Evolutionary conservation across 2,329 filamentous ascomycete genomes (phyloP).

Genomic region (Dactylellina drechsleri): DNA sequence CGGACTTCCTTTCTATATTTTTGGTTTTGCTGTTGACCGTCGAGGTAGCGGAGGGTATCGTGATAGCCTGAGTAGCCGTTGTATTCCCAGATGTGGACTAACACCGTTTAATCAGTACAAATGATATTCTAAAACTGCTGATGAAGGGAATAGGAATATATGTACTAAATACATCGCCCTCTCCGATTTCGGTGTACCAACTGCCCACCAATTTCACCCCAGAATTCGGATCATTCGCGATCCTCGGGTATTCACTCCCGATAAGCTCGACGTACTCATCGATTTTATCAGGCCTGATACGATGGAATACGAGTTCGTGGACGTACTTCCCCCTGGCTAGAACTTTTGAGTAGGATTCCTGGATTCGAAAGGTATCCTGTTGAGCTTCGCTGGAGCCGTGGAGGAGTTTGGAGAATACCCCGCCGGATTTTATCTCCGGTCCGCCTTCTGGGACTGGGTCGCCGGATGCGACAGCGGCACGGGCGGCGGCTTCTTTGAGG

Average conservation of each 20-base stretch:
- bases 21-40: constrained; percentile 81
- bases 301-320: constrained; percentile 95
- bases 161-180: constrained; percentile 93
- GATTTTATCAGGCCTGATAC: constrained; percentile 93
- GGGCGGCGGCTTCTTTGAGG: constrained; percentile 74
- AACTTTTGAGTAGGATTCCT: constrained; percentile 94
- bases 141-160: no score
- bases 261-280: constrained; percentile 93
- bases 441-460: constrained; percentile 60
- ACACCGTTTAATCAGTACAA: background rate
- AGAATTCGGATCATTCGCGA: constrained; percentile 85
- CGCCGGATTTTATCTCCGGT: constrained; percentile 62
- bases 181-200: constrained; percentile 97
- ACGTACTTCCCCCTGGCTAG: constrained; percentile 97
- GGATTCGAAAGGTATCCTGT: constrained; percentile 93
- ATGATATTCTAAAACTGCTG: no score
- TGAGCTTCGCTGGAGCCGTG: constrained; percentile 97
- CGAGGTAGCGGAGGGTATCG: constrained; percentile 85
- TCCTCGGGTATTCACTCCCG: constrained; percentile 88
- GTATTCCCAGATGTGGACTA: constrained; percentile 99
- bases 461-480: constrained; percentile 13
- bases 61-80: constrained; percentile 90
- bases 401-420: constrained; percentile 80
- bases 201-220: constrained; percentile 96
- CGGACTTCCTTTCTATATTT: constrained; percentile 87